Percentiles rank a stretch among this genome's conserved stretches.
Evolutionary conservation across 2,329 filamentous ascomycete species (phyloP).

Genomic region (Rugonectria rugulosa): DNA sequence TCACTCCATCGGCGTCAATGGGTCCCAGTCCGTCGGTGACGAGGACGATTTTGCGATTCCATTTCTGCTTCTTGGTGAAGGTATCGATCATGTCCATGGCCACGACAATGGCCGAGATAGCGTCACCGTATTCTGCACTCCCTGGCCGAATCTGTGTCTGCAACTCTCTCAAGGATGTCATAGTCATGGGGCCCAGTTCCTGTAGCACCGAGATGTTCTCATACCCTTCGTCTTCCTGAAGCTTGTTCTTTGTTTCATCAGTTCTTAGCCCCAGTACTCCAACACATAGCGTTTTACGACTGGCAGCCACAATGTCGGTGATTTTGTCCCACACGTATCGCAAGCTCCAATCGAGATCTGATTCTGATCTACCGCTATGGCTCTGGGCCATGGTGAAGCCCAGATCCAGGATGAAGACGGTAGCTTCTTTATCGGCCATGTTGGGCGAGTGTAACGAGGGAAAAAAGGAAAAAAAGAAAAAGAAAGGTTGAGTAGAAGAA

Average conservation of each 20-base stretch:
- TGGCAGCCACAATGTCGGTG: slow-evolving; percentile 72
- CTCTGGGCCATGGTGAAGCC: slow-evolving; percentile 82
- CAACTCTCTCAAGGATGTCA: slow-evolving; percentile 74
- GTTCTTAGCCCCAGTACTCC: slow-evolving; percentile 87
- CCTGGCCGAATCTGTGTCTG: slow-evolving; percentile 72
- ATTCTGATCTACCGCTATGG: slow-evolving; percentile 74
- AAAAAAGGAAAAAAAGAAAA: background rate
- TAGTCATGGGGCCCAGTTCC: slow-evolving; percentile 64
- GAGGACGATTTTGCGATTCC: slow-evolving; percentile 79
- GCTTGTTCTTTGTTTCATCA: slow-evolving; percentile 74
- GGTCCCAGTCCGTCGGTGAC: slow-evolving; percentile 81
- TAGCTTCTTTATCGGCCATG: slow-evolving; percentile 95
- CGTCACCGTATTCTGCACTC: slow-evolving; percentile 75
- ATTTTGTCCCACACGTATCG: slow-evolving; percentile 94
- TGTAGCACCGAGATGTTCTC: slow-evolving; percentile 84
- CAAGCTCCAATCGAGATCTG: slow-evolving; percentile 89
- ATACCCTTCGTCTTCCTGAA: slow-evolving; percentile 76
- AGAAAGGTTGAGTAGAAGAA: background rate
- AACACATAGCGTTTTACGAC: slow-evolving; percentile 72
- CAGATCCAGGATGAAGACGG: slow-evolving; percentile 89
- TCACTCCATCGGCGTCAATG: slow-evolving; percentile 76
- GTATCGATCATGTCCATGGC: slow-evolving; percentile 85
- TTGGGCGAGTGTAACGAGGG: slow-evolving; percentile 28
- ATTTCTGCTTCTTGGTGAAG: slow-evolving; percentile 84
- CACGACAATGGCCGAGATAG: slow-evolving; percentile 85